Base-by-base conservation (phyloP, 768 basidiomycete species). In the Coprinellus micaceus region DNA sequence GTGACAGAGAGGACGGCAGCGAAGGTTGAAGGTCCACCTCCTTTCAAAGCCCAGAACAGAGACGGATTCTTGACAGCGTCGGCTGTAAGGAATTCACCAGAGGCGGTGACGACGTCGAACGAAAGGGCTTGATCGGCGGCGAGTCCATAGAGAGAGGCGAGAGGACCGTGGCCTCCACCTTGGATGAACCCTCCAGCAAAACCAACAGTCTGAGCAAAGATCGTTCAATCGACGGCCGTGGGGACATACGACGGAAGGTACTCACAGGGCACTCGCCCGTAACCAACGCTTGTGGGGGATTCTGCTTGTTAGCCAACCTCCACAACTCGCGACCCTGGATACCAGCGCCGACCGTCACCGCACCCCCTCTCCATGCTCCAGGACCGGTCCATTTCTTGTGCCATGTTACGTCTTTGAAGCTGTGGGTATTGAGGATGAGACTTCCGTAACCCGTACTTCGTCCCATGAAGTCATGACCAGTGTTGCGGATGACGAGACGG, bases 31-130 rank as follows among this genome's bases (percentile, higher is more conserved):
- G 62, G 53, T 36, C 66, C 68, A 12, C 68, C 70, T 25, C 67
- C 67, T 33, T 63, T 66, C 10, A 78, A 60, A 3, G 76, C 77
- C 64, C 69, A 78, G 62, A 72, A 77, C 0, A 78, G 66, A 52
- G 77, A 75, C 10, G 52, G 37, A 48, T 77, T 73, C 47, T 72
- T 56, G 47, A 63, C 72, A 63, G 58, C 68, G 62, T 53, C 69
- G 52, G 59, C 71, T 57, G 61, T 67, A 50, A 60, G 61, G 50
- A 66, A 64, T 29, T 66, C 36, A 11, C 77, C 77, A 49, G 71
- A 65, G 0, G 77, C 71, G 2, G 76, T 77, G 22, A 78, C 70
- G 13, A 77, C 66, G 39, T 71, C 71, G 57, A 73, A 69, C 30
- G 72, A 63, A 0, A 76, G 68, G 1, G 63, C 61, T 52, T 66